These are phyloP conservation scores for Amaranthus hypochondriacus DNA, from an alignment of 148 eudicot species.

Conservation along the genomic window DNA sequence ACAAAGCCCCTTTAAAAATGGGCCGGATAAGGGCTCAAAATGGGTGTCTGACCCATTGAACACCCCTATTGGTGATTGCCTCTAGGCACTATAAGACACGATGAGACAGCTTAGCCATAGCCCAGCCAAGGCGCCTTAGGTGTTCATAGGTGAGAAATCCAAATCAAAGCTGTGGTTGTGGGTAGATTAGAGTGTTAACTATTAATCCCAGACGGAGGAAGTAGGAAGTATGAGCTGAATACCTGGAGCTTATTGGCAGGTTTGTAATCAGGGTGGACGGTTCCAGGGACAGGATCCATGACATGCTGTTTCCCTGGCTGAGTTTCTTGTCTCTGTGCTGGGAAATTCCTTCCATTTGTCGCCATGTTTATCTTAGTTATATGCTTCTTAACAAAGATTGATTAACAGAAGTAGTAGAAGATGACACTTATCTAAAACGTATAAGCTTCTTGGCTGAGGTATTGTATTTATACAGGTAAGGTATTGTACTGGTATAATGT, in stretches of 20 bases:
- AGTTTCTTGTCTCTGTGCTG: slow-evolving; percentile 57
- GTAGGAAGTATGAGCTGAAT: not conserved
- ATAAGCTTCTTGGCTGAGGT: not conserved
- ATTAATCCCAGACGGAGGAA: no score
- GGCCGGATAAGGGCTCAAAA: no score
- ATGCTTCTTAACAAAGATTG: not conserved
- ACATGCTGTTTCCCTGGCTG: slow-evolving; percentile 78
- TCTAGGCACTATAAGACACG: no score
- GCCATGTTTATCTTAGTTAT: slow-evolving; percentile 34
- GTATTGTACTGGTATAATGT: not conserved
- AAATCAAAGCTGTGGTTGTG: no score
- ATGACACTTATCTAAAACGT: not conserved
- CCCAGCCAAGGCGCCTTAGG: no score
- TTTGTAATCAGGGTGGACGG: slow-evolving; percentile 34
- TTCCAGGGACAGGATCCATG: slow-evolving; percentile 69
- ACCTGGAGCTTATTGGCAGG: slow-evolving; percentile 66
- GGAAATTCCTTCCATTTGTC: slow-evolving; percentile 38
- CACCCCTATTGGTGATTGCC: no score
- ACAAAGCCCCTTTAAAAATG: no score
- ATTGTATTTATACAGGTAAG: not conserved
- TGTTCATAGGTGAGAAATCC: no score
- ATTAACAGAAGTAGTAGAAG: not conserved
- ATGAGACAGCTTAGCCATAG: no score
- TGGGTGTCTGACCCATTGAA: no score
- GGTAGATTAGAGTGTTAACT: no score